These are phyloP conservation scores for Sparassis latifolia DNA, from an alignment of 1,284 basidiomycete species.

Conservation along the genomic window DNA sequence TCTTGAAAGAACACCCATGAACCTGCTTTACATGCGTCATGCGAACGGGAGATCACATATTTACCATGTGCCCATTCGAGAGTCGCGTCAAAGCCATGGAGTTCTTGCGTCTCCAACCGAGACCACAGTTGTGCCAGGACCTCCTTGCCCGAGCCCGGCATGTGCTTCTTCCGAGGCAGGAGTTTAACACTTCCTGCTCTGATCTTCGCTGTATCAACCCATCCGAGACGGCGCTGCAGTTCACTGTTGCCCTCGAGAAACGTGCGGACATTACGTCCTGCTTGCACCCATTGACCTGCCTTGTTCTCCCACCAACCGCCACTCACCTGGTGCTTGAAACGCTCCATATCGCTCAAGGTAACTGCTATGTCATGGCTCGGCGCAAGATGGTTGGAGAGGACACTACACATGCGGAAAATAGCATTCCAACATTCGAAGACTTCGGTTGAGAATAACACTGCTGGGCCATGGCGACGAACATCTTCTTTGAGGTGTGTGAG, in stretches of 20 bases:
- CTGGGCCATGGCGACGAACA: slow-evolving; percentile 16
- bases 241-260: not conserved
- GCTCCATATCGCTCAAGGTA: slow-evolving; percentile 26
- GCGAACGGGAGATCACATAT: not conserved
- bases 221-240: slow-evolving; percentile 1
- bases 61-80: not conserved
- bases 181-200: not conserved
- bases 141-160: not conserved
- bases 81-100: not conserved
- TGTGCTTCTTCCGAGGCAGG: not conserved
- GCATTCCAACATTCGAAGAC: slow-evolving; percentile 41
- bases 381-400: slow-evolving; percentile 37
- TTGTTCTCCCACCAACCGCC: slow-evolving; percentile 15
- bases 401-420: slow-evolving; percentile 32
- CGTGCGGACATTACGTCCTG: slow-evolving; percentile 5
- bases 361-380: slow-evolving; percentile 35
- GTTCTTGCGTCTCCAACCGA: not conserved
- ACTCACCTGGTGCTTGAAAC: slow-evolving; percentile 19
- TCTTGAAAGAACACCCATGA: not conserved
- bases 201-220: not conserved
- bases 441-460: slow-evolving; percentile 28
- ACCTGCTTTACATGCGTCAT: not conserved
- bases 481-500: slow-evolving; percentile 16
- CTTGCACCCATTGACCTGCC: slow-evolving; percentile 6
- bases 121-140: not conserved